phyloP scores from a whole-genome alignment of 441 rosid genomes.

The Geranium incanum region DNA sequence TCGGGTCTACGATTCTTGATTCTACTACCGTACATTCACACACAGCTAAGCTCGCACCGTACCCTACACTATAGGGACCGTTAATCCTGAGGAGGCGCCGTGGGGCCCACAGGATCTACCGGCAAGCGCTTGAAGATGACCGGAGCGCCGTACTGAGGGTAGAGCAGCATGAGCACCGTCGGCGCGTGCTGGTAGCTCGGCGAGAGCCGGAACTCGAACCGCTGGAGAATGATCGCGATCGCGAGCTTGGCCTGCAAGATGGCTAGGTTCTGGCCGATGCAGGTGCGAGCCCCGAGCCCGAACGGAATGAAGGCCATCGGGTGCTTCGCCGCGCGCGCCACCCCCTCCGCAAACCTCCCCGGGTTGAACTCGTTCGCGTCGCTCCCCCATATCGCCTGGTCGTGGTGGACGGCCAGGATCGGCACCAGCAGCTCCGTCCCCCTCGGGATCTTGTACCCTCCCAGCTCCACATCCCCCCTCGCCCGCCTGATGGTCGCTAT shows the following conservation, averaged over 20 bases:
- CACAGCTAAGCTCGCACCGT: background rate
- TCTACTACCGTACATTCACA: background rate
- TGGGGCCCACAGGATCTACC: no score
- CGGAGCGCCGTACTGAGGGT: slow-evolving; percentile 92
- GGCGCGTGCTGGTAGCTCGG: slow-evolving; percentile 87
- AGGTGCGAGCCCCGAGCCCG: slow-evolving; percentile 71
- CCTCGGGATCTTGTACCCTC: slow-evolving; percentile 67
- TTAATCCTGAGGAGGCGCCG: no score
- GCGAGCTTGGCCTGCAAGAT: slow-evolving; percentile 75
- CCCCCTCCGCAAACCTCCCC: slow-evolving; percentile 56
- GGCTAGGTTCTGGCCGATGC: slow-evolving; percentile 87
- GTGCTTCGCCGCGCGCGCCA: slow-evolving; percentile 64
- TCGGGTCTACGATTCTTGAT: background rate
- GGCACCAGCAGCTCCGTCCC: slow-evolving; percentile 86
- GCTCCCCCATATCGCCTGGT: slow-evolving; percentile 78
- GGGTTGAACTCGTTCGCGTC: slow-evolving; percentile 92
- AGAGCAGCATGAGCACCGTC: slow-evolving; percentile 79
- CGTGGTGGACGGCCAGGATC: slow-evolving; percentile 82
- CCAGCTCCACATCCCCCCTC: slow-evolving; percentile 54
- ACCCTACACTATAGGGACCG: no score
- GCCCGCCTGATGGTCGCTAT: slow-evolving; percentile 85
- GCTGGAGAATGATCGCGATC: slow-evolving; percentile 54
- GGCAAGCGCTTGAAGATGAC: slow-evolving; percentile 44
- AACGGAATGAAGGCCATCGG: slow-evolving; percentile 78
- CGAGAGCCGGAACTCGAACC: slow-evolving; percentile 69